Conservation (phyloP, 495 filamentous ascomycete species). For the Terfezia boudieri region DNA sequence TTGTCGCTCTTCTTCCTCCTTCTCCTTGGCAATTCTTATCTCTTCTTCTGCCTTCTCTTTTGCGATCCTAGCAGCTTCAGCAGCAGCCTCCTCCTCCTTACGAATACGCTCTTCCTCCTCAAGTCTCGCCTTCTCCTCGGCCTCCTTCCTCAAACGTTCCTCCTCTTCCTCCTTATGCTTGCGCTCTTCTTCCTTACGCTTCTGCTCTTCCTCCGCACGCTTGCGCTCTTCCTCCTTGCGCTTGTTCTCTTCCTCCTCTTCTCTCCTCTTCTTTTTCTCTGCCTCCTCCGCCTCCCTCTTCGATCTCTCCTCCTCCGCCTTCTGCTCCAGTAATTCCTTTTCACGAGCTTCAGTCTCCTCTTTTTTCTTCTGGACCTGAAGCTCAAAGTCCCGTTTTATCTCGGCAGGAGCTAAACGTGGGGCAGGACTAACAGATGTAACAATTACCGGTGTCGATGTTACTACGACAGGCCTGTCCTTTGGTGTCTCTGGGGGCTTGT, state of each 20-base stretch:
- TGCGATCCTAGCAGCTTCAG: slow-evolving; percentile 1
- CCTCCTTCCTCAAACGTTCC: slow-evolving; percentile 6
- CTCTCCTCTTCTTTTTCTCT: slow-evolving; percentile 33
- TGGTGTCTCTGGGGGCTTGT: background rate
- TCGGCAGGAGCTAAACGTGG: slow-evolving; percentile 31
- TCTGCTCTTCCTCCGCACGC: slow-evolving; percentile 24
- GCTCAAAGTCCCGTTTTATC: slow-evolving; percentile 42
- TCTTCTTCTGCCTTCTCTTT: slow-evolving; percentile 10
- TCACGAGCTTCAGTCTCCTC: slow-evolving; percentile 22
- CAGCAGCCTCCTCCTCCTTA: slow-evolving; percentile 1
- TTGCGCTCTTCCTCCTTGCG: slow-evolving; percentile 20
- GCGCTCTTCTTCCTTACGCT: slow-evolving; percentile 14
- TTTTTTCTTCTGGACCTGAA: slow-evolving; percentile 38
- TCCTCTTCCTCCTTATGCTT: slow-evolving; percentile 19
- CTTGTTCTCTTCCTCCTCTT: slow-evolving; percentile 16
- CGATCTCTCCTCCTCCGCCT: slow-evolving; percentile 22
- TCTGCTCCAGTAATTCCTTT: slow-evolving; percentile 22
- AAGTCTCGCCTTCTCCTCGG: slow-evolving; percentile 7
- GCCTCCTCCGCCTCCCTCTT: slow-evolving; percentile 25
- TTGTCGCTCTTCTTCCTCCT: slow-evolving; percentile 4
- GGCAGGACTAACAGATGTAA: slow-evolving; percentile 35
- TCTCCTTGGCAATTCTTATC: slow-evolving; percentile 6
- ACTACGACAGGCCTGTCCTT: slow-evolving; percentile 15
- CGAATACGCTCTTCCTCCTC: slow-evolving; percentile 13
- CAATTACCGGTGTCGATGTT: slow-evolving; percentile 38